Evolutionary conservation across 371 early-diverging fungal species (phyloP), one percentile per base, ranked within the genome.

Genomic region (Thermomucor indicae-seudaticae): DNA sequence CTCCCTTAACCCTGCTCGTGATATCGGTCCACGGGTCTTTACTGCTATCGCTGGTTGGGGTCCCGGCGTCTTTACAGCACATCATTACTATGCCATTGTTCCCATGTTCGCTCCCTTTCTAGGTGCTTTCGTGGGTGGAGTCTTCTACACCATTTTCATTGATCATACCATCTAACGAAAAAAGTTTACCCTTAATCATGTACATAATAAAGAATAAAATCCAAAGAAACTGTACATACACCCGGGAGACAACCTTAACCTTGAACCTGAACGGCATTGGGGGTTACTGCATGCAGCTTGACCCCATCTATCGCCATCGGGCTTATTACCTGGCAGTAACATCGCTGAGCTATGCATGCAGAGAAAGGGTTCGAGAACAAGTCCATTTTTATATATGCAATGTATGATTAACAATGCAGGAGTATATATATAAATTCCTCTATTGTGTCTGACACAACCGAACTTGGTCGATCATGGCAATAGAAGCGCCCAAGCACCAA

Each of bases 401-500:
- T n/a, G n/a, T n/a, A n/a, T n/a, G n/a, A n/a, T n/a, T n/a, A n/a
- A n/a, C n/a, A n/a, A n/a, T n/a, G n/a, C n/a, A 12, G 19, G 11
- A 39, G 14, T 10, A 39, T 39, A 39, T 39, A 39, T 39, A 22
- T 22, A 19, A 22, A 39, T 39, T 22, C 17, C 14, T 17, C n/a
- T n/a, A n/a, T n/a, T n/a, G n/a, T n/a, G n/a, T n/a, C 55, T 49
- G 58, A 38, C 73, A 72, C 49, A 75, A 58, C 40, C 65, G 46
- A n/a, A 55, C 55, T 31, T 58, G 47, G 38, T 86, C 83, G 19
- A 91, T 65, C 51, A 90, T 78, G 11, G 84, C 78, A 53, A 97
- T 86, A 14, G 95, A 84, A 8, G 95, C 95, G 30, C 97, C 97
- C 30, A 97, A 70, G 58, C 92, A 91, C 97, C 97, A 97, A 6